Percentiles rank a stretch among this genome's conserved stretches.
phyloP scores from a whole-genome alignment of 495 filamentous ascomycete species.

The Articulospora tetracladia region DNA sequence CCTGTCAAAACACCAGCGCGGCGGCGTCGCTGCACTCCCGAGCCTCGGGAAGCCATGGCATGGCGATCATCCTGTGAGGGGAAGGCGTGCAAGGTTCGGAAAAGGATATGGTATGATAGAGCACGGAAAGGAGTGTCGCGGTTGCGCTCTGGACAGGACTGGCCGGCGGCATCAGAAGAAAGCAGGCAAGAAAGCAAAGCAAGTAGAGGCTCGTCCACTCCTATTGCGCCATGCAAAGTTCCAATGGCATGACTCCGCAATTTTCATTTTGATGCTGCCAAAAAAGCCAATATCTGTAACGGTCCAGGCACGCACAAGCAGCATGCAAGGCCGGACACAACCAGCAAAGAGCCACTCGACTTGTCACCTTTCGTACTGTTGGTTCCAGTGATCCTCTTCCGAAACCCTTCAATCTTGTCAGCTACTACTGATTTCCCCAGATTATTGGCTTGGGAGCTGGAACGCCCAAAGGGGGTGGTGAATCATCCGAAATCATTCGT shows the following conservation, averaged over 20 bases:
- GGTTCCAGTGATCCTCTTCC: background rate
- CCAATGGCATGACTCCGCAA: background rate
- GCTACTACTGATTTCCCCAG: conserved; percentile 2
- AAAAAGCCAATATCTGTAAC: background rate
- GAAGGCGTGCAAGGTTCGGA: too few species aligned
- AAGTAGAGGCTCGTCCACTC: too few species aligned
- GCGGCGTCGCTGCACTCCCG: background rate
- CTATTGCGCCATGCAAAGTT: background rate
- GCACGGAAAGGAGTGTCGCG: too few species aligned
- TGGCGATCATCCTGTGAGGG: too few species aligned
- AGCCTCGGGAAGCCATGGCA: too few species aligned
- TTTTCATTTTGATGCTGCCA: background rate
- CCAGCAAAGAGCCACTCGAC: background rate
- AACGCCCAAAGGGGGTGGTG: background rate
- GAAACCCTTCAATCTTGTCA: background rate
- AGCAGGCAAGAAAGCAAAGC: too few species aligned
- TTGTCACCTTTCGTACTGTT: background rate
- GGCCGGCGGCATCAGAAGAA: background rate
- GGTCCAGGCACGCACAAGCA: background rate
- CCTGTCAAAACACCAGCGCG: background rate
- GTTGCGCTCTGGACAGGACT: too few species aligned
- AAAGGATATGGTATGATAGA: too few species aligned
- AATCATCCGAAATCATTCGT: conserved; percentile 5
- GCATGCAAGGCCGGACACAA: background rate
- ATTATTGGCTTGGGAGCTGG: conserved; percentile 4